phyloP scores from a whole-genome alignment of 106 monocot species.

The Phalaenopsis equestris region DNA sequence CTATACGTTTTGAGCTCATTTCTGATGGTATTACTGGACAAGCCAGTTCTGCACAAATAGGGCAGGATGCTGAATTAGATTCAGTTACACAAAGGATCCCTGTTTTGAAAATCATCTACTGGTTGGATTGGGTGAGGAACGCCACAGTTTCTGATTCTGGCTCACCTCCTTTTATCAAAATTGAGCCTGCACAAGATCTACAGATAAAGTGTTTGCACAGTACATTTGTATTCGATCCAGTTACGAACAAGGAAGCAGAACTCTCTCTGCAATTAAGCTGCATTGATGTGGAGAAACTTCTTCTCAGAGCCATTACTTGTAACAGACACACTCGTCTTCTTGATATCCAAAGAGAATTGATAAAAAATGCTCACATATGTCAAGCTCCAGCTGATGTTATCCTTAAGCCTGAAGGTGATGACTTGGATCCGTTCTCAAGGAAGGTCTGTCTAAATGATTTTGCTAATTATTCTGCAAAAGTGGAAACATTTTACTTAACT shows the following conservation, averaged over 20 bases:
- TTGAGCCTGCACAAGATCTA: slow-evolving; percentile 67
- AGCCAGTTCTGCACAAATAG: slow-evolving; percentile 26
- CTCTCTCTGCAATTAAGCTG: slow-evolving; percentile 70
- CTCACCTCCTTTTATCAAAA: slow-evolving; percentile 68
- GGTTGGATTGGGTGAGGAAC: slow-evolving; percentile 64
- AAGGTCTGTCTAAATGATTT: slow-evolving; percentile 33
- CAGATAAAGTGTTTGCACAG: slow-evolving; percentile 78
- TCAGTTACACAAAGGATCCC: slow-evolving; percentile 56
- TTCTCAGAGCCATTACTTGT: slow-evolving; percentile 76
- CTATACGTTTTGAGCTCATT: slow-evolving; percentile 84
- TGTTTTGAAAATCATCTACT: slow-evolving; percentile 83
- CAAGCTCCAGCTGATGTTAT: slow-evolving; percentile 58
- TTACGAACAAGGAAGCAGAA: slow-evolving; percentile 77
- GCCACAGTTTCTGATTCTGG: slow-evolving; percentile 28
- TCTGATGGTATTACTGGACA: slow-evolving; percentile 51
- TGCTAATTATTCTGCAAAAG: neutral
- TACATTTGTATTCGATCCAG: slow-evolving; percentile 80
- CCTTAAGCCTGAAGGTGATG: slow-evolving; percentile 41
- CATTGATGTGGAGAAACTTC: slow-evolving; percentile 80
- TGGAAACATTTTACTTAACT: neutral
- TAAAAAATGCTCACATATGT: slow-evolving; percentile 62
- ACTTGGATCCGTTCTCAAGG: slow-evolving; percentile 13
- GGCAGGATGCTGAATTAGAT: slow-evolving; percentile 72
- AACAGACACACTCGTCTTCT: slow-evolving; percentile 84
- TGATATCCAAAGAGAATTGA: slow-evolving; percentile 77